Base-by-base conservation (phyloP, 441 rosid genomes). In the Eutrema salsugineum region DNA sequence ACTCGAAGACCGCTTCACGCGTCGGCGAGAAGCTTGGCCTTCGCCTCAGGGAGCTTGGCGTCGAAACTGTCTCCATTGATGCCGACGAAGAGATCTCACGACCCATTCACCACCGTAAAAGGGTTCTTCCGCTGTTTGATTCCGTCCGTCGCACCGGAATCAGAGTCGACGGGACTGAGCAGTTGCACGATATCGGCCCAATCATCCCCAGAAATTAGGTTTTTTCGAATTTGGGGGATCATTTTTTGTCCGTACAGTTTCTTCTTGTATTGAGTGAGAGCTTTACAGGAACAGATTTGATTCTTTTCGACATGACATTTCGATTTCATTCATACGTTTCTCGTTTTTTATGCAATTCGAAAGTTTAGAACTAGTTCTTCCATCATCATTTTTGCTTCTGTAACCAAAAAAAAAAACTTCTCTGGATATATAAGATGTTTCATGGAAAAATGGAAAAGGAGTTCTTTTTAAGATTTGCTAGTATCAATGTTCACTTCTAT, bases 11-110 rank as follows among this genome's bases (percentile, higher is more conserved):
- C 38, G 96, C 92, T 0, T 83, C 87, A 16, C 87, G 88, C 55
- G 94, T 91, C 55, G 97, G 97, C 12, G 91, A 88, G 85, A 89
- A 89, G 78, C 83, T 89, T 33, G 92, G 88, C 11, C 67, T 88
- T 7, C 93, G 89, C 22, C 68, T 91, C 8, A 81, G 68, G 42
- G 96, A 86, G 40, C 80, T 90, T 56, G 96, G 96, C 11, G 80
- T 90, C 62, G 67, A 65, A 16, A 51, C 54, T 19, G 84, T 92
- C 39, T 61, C 72, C 36, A 79, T 92, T 64, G 86, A 92, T 44
- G 76, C 88, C 1, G 69, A 78, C 19, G 93, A 88, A 61, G 97
- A 90, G 87, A 83, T 86, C 20, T 81, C 94, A 2, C 80, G 96
- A 51, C 93, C 96, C 0, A 39, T 86, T 27, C 88, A 86, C 43